phyloP scores from a whole-genome alignment of 1,284 basidiomycete genomes.

The Moesziomyces sp. region DNA sequence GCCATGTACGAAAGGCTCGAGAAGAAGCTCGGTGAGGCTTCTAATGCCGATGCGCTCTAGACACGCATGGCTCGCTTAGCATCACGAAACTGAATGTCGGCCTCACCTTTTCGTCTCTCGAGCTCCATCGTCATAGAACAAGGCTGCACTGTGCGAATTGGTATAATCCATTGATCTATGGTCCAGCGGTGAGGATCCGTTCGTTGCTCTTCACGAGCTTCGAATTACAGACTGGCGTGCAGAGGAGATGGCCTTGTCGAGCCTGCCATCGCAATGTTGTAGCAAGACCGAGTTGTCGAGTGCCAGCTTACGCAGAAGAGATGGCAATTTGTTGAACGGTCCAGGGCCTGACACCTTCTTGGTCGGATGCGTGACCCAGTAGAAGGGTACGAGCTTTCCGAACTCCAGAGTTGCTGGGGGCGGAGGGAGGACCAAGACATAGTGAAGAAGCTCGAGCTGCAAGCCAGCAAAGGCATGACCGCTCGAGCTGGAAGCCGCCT shows the following conservation, averaged over 20 bases:
- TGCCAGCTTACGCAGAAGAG: conserved; percentile 20
- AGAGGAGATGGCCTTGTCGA: conserved; percentile 27
- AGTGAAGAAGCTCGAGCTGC: conserved; percentile 39
- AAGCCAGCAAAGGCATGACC: conserved; percentile 17
- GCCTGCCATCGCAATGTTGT: conserved; percentile 13
- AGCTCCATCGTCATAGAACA: no score
- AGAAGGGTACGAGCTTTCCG: conserved; percentile 36
- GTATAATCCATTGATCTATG: no score
- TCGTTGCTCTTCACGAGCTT: no score
- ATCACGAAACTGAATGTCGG: no score
- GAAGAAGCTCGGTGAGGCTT: conserved; percentile 30
- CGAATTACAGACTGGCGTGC: conserved; percentile 9
- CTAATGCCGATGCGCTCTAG: background rate
- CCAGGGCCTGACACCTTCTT: conserved; percentile 30
- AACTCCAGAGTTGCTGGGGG: conserved; percentile 13
- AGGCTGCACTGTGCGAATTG: no score
- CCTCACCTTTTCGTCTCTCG: background rate
- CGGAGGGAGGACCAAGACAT: conserved; percentile 28
- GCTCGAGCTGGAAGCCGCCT: conserved; percentile 13
- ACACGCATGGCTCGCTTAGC: no score
- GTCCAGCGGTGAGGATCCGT: no score
- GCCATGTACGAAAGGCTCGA: conserved; percentile 45
- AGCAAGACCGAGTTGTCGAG: conserved; percentile 26
- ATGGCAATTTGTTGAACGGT: conserved; percentile 25
- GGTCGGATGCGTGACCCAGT: conserved; percentile 37